A percentile compares a stretch with the other conserved stretches of the same genome.
Conservation (phyloP, 805 yeast species). For the Candida stauntonica region DNA sequence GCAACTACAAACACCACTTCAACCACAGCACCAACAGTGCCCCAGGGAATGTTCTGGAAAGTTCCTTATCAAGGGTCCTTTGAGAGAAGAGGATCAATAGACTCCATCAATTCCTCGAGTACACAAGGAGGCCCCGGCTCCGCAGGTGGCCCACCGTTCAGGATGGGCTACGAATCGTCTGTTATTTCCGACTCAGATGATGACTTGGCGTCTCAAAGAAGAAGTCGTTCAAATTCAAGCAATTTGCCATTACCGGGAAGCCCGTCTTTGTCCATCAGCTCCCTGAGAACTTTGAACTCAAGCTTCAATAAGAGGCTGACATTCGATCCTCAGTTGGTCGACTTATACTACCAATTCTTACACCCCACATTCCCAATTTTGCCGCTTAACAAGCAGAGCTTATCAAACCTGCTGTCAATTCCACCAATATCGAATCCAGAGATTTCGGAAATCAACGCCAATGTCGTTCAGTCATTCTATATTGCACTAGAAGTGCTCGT, state of each 20-base stretch:
- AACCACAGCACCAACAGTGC: slow-evolving; percentile 13
- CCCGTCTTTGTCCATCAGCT: slow-evolving; percentile 23
- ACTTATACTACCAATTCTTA: slow-evolving; percentile 43
- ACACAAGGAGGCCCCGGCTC: slow-evolving; percentile 17
- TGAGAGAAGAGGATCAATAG: slow-evolving; percentile 27
- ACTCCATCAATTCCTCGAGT: slow-evolving; percentile 21
- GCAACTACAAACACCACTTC: slow-evolving; percentile 1
- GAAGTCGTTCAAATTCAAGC: slow-evolving; percentile 21
- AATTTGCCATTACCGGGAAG: slow-evolving; percentile 18
- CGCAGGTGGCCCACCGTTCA: slow-evolving; percentile 5
- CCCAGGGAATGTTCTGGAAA: slow-evolving; percentile 27
- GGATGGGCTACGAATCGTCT: slow-evolving; percentile 21
- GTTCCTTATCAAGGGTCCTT: slow-evolving; percentile 28
- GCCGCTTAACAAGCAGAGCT: slow-evolving; percentile 30
- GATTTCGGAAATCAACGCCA: slow-evolving; percentile 17
- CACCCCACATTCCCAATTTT: slow-evolving; percentile 36
- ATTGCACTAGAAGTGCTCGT: slow-evolving; percentile 20
- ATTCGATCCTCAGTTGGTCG: slow-evolving; percentile 34
- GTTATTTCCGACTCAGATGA: slow-evolving; percentile 27
- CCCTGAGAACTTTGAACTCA: slow-evolving; percentile 18
- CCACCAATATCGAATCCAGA: slow-evolving; percentile 18
- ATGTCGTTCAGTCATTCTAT: slow-evolving; percentile 18
- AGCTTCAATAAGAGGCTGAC: slow-evolving; percentile 14
- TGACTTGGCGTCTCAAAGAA: slow-evolving; percentile 24
- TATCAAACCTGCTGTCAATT: slow-evolving; percentile 17